Conservation (phyloP, 331 rosid species). For the Quercus tomentella region DNA sequence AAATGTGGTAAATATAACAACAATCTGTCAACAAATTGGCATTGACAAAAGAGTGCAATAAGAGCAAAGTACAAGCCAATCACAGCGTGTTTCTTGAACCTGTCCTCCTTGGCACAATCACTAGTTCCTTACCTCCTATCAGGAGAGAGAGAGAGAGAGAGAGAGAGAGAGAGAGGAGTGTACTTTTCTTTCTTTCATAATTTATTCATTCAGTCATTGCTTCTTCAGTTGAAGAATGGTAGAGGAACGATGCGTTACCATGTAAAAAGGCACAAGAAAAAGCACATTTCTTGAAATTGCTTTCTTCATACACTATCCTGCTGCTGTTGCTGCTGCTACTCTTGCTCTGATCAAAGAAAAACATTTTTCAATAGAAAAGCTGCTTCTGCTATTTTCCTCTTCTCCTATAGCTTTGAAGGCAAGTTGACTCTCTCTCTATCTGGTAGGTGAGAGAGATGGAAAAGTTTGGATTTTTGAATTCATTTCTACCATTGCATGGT, state of each 20-base stretch:
- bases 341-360: not conserved
- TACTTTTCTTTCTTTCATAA: not conserved
- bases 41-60: no score
- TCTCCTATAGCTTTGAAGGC: slow-evolving; percentile 26
- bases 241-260: not conserved
- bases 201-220: not conserved
- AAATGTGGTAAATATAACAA: no score
- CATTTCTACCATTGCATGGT: not conserved
- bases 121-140: not conserved
- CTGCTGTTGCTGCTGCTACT: not conserved
- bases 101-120: not conserved
- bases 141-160: no score
- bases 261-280: not conserved
- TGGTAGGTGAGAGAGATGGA: not conserved
- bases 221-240: not conserved
- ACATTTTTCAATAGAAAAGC: not conserved
- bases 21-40: no score
- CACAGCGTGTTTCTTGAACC: not conserved
- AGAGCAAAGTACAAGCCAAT: no score
- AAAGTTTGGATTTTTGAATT: slow-evolving; percentile 13
- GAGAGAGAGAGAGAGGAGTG: not conserved
- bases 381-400: slow-evolving; percentile 8
- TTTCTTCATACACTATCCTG: no score
- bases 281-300: not conserved
- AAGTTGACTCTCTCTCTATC: not conserved